These are phyloP conservation scores for Cylindricascospora bacillispora DNA, from an alignment of 1,139 yeast species.

Conservation along the genomic window DNA sequence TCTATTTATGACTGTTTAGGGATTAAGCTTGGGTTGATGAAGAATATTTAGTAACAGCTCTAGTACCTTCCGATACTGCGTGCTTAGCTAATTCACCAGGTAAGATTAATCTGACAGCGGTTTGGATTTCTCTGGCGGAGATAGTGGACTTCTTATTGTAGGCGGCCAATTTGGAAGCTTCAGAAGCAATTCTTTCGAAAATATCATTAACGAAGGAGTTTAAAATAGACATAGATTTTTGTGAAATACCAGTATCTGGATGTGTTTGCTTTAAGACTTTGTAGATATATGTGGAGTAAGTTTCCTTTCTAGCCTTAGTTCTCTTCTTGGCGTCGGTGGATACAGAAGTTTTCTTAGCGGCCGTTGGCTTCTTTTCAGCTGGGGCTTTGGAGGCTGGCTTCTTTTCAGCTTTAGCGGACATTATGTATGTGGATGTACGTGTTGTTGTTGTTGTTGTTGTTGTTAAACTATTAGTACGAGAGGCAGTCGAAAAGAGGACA, in stretches of 20 bases:
- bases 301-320: slow-evolving; percentile 95
- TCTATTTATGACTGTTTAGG: too few species aligned
- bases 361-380: slow-evolving; percentile 95
- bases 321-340: slow-evolving; percentile 80
- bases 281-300: slow-evolving; percentile 97
- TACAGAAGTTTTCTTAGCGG: slow-evolving; percentile 86
- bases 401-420: slow-evolving; percentile 98
- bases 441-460: too few species aligned
- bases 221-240: slow-evolving; percentile 98
- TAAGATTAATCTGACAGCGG: slow-evolving; percentile 96
- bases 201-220: slow-evolving; percentile 97
- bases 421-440: too few species aligned
- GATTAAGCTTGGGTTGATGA: slow-evolving; percentile 43
- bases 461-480: too few species aligned
- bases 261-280: slow-evolving; percentile 98
- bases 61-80: slow-evolving; percentile 98
- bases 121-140: slow-evolving; percentile 98
- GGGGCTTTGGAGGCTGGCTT: slow-evolving; percentile 99
- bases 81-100: slow-evolving; percentile 99
- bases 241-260: slow-evolving; percentile 99
- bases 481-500: too few species aligned
- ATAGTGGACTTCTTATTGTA: slow-evolving; percentile 99
- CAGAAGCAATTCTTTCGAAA: slow-evolving; percentile 91
- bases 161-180: slow-evolving; percentile 98
- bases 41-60: slow-evolving; percentile 99